phyloP scores from a whole-genome alignment of 1,139 yeast species.

The Candida labiduridarum region DNA sequence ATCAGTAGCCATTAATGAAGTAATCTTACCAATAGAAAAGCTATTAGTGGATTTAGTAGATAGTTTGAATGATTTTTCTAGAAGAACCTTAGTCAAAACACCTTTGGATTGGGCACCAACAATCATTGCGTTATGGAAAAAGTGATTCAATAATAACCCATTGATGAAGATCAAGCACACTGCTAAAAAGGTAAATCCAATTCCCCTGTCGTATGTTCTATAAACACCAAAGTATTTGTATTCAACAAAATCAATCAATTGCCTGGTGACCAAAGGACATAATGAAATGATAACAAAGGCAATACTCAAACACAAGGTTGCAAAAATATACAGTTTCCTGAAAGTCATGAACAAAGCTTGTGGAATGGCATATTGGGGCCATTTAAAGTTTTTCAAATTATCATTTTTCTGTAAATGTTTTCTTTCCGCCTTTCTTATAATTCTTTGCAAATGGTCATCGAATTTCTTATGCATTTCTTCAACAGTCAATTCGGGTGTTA shows the following conservation, averaged over 20 bases:
- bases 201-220: slow-evolving; percentile 36
- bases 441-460: slow-evolving; percentile 26
- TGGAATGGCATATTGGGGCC: slow-evolving; percentile 43
- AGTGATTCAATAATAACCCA: slow-evolving; percentile 47
- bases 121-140: slow-evolving; percentile 47
- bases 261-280: slow-evolving; percentile 44
- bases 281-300: slow-evolving; percentile 43
- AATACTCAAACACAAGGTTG: slow-evolving; percentile 37
- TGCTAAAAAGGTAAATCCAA: slow-evolving; percentile 46
- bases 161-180: slow-evolving; percentile 41
- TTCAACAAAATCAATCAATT: slow-evolving; percentile 45
- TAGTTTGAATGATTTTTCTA: slow-evolving; percentile 43
- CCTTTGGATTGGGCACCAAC: slow-evolving; percentile 51
- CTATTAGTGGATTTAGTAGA: slow-evolving; percentile 35
- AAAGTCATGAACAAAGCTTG: slow-evolving; percentile 41
- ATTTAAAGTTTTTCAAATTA: slow-evolving; percentile 29
- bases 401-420: slow-evolving; percentile 27
- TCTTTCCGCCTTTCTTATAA: slow-evolving; percentile 24
- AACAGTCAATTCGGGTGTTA: slow-evolving; percentile 44
- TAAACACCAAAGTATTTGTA: slow-evolving; percentile 38
- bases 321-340: slow-evolving; percentile 36
- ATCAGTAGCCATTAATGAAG: slow-evolving; percentile 49
- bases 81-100: slow-evolving; percentile 40
- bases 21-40: slow-evolving; percentile 44
- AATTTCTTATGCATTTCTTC: slow-evolving; percentile 38